Evolutionary conservation across 176 grass and related monocot species (phyloP), one percentile per base, ranked within the genome.

Genomic region (Avena atlantica): DNA sequence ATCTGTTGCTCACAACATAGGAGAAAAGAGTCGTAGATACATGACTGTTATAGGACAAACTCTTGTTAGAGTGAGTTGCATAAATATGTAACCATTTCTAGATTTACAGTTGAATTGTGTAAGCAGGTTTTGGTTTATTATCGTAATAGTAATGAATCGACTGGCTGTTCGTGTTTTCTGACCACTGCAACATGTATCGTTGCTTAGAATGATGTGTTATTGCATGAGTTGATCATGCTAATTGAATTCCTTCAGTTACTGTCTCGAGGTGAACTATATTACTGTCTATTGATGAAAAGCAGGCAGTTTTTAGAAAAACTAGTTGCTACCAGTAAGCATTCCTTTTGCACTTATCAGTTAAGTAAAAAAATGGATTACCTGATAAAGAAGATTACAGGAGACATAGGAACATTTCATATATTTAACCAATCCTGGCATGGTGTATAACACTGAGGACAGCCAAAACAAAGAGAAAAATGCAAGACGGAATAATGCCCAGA

Each of bases 1-100:
- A 96, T 86, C 85, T 98, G 37, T 78, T 96, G 85, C 85, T 99
- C 71, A 94, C 94, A 69, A 96, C 94, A 59, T 96, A 83, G 87
- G n/a, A 16, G 59, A 40, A 42, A 42, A 42, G 40, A 7, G 6
- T 1, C 40, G 37, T 40, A 40, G 57, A n/a, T 20, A 5, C 70
- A n/a, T 59, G 78, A 76, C 37, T 9, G 37, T 80, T 51, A 47
- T 25, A 67, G 60, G 9, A 80, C 36, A 68, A 69, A 76, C 34
- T 49, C 9, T 11, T 58, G 47, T 25, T 42, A 74, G 13, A 85
- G 11, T 56, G 16, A 52, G 17, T 50, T 76, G 42, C 15, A 52
- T 62, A 51, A 55, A 51, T 81, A 21, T 71, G 49, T 20, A 76
- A 36, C 62, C 23, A 8, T 68, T 51, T 49, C 5, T 11, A 14